Evolutionary conservation across 257 asterid species (phyloP), one percentile per base, ranked within the genome.

Genomic region (Rubia yunnanensis): DNA sequence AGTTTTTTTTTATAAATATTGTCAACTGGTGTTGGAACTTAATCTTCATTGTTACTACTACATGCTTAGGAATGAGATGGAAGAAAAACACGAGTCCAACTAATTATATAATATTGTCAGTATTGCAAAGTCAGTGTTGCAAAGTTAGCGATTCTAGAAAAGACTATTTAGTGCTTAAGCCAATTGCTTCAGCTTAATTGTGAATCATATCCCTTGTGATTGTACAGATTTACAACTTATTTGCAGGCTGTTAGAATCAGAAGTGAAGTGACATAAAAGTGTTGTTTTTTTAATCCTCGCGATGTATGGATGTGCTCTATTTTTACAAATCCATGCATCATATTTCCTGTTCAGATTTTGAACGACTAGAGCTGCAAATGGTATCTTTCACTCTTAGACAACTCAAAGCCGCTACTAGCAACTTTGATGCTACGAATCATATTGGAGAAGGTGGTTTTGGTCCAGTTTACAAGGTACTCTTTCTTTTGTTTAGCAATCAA

Each of bases 401-500:
- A 81, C 84, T 92, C 63, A 85, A 83, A 83, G 77, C 79, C 53
- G 95, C 98, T n/a, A 92, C 96, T 1, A 84, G 84, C 70, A 81
- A 92, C 87, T 92, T 92, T 49, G 91, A 87, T 70, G 55, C 76
- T 35, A 58, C 77, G 53, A 86, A 86, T 72, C 89, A 88, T 81
- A 81, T 92, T 50, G 98, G 96, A 49, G 98, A 92, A 81, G 98
- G 98, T 61, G 98, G 98, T 73, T 92, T 92, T 52, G 98, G 98
- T 60, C 81, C 98, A 1, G 98, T 92, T 41, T 88, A 80, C 88
- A 92, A 87, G 96, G 95, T 86, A 72, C 10, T 60, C 31, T 44
- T 15, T 44, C 22, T 70, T 63, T 48, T 34, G 41, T 17, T 38
- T 46, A 24, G 71, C 18, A 66, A 27, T 14, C 7, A 9, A 36